Base-by-base conservation (phyloP, 176 grass and related monocot species). In the Tillandsia leiboldiana region DNA sequence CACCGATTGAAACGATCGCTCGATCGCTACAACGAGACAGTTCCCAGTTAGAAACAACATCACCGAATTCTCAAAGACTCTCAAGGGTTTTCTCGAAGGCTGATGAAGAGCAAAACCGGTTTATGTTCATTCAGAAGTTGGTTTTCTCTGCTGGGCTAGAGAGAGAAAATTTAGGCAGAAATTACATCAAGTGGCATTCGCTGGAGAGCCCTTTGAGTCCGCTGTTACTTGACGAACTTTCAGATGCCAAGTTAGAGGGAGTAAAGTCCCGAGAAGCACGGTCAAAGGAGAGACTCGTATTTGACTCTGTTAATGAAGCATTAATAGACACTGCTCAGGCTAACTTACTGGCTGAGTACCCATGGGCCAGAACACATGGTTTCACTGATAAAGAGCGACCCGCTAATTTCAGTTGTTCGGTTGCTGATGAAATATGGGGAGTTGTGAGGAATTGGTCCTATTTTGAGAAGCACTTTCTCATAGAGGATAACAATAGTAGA, bases 31-130 rank as follows among this genome's bases (percentile, higher is more conserved):
- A 86, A 4, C 77, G 84, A 79, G 84, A 83, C 70, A 73, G 73
- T 69, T 84, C 84, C 65, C 75, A 79, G 20, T 57, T 75, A 2
- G 87, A 90, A 81, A 74, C 66, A 28, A 76, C 77, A 71, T 99
- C 90, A 0, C 83, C 84, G 50, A 93, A 93, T 84, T 85, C 94
- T 42, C 72, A 86, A 79, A 86, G 87, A 62, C 78, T 92, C 70
- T 90, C 82, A 17, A 80, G 77, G 42, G 76, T 87, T 83, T 86
- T 99, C 72, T 87, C 94, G 0, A 90, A 86, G 74, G 94, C 82
- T 59, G 94, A 99, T 14, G 87, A 93, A 70, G 94, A 99, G 64
- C 82, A 88, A 27, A 83, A 99, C 56, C 83, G 73, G 1, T 79
- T 81, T 62, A 78, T 75, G 1, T 87, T 87, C 73, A 83, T 99